Evolutionary conservation across 2,329 filamentous ascomycete genomes (phyloP).

Genomic region (Triangularia verruculosa): DNA sequence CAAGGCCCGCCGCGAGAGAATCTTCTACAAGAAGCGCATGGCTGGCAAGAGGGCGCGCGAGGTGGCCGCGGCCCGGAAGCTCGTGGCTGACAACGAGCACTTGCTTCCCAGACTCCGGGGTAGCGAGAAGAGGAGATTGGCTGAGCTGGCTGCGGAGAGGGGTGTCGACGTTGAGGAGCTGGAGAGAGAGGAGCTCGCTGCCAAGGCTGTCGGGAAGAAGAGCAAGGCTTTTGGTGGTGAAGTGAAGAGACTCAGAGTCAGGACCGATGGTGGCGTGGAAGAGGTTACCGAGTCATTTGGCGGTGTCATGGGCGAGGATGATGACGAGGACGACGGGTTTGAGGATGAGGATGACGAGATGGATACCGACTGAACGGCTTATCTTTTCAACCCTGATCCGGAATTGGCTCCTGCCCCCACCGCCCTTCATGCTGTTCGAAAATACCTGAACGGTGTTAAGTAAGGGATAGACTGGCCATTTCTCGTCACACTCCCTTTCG

Average conservation of each 20-base stretch:
- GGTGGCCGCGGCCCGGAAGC: slow-evolving; percentile 75
- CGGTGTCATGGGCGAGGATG: slow-evolving; percentile 22
- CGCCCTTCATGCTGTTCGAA: neutral
- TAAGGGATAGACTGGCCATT: neutral
- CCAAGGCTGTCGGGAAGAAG: slow-evolving; percentile 25
- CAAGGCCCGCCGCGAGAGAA: slow-evolving; percentile 75
- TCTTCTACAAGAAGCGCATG: slow-evolving; percentile 94
- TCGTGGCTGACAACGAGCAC: slow-evolving; percentile 90
- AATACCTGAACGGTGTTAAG: neutral
- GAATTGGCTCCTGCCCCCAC: neutral
- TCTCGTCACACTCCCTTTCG: neutral
- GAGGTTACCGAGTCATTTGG: slow-evolving; percentile 33
- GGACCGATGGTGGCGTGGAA: slow-evolving; percentile 41
- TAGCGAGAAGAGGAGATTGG: slow-evolving; percentile 64
- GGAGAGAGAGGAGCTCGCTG: slow-evolving; percentile 34
- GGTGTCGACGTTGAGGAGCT: slow-evolving; percentile 35
- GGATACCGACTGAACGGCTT: slow-evolving; percentile 40
- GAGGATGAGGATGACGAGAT: slow-evolving; percentile 39
- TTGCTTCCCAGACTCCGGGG: slow-evolving; percentile 73
- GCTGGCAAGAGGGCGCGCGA: slow-evolving; percentile 82
- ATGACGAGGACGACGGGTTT: slow-evolving; percentile 37
- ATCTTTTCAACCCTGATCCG: neutral
- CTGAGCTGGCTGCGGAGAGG: slow-evolving; percentile 53
- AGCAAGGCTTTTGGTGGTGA: slow-evolving; percentile 41
- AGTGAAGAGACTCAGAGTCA: slow-evolving; percentile 38